These are phyloP conservation scores for Mycena vitilis DNA, from an alignment of 768 basidiomycete species.

Conservation along the genomic window DNA sequence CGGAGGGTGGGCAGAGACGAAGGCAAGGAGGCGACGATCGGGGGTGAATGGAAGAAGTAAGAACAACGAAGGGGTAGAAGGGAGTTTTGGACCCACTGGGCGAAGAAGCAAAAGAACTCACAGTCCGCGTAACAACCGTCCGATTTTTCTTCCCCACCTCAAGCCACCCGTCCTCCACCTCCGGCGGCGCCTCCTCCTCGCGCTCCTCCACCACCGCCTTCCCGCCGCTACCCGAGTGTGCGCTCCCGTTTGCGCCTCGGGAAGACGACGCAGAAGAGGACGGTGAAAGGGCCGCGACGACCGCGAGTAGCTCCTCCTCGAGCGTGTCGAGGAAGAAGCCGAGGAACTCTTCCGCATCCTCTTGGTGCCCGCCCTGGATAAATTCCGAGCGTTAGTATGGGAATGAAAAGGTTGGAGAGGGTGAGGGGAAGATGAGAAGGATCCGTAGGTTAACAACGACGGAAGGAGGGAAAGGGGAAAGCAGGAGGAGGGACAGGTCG, in stretches of 20 bases:
- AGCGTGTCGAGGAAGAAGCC: conserved; percentile 96
- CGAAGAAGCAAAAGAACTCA: conserved; percentile 52
- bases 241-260: not conserved
- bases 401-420: conserved; percentile 11
- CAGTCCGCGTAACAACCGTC: conserved; percentile 81
- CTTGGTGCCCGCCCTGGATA: conserved; percentile 87
- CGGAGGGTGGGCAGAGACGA: not conserved
- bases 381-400: not conserved
- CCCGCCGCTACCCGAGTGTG: not conserved
- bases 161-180: conserved; percentile 80
- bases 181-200: conserved; percentile 53
- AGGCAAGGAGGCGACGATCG: no score
- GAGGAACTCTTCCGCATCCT: conserved; percentile 99
- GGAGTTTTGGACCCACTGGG: not conserved
- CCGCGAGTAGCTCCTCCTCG: conserved; percentile 86
- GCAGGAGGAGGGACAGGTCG: no score
- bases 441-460: not conserved
- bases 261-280: conserved; percentile 40
- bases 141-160: conserved; percentile 94
- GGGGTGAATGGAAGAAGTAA: no score
- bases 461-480: not conserved
- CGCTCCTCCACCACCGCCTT: conserved; percentile 54
- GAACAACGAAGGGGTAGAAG: no score
- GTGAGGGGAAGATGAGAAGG: not conserved
- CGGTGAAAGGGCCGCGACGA: conserved; percentile 66